These are phyloP conservation scores for Metarhizium anisopliae DNA, from an alignment of 2,329 filamentous ascomycete genomes.

Conservation along the genomic window DNA sequence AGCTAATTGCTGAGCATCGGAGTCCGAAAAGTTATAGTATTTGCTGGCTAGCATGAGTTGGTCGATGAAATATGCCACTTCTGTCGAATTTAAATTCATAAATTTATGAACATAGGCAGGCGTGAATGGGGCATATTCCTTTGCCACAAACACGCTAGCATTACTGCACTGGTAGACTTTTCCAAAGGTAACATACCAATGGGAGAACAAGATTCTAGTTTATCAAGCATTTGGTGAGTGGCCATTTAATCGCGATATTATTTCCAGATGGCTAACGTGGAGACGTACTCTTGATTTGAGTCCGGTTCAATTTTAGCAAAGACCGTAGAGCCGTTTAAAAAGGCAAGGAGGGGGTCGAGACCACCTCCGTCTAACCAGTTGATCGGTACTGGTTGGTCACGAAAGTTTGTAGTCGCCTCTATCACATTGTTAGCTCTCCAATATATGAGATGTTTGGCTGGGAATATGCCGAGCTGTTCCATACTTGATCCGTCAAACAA, in stretches of 20 bases:
- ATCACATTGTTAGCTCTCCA: not conserved
- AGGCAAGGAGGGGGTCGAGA: slow-evolving; percentile 14
- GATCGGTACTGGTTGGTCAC: slow-evolving; percentile 15
- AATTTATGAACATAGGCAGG: slow-evolving; percentile 24
- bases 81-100: slow-evolving; percentile 20
- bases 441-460: not conserved
- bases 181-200: slow-evolving; percentile 20
- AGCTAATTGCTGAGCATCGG: slow-evolving; percentile 14
- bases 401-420: slow-evolving; percentile 19
- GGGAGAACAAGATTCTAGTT: slow-evolving; percentile 18
- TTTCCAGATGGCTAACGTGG: not conserved
- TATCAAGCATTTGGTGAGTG: not conserved
- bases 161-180: slow-evolving; percentile 17
- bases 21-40: slow-evolving; percentile 18
- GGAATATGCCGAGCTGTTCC: not conserved
- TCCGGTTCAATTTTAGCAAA: slow-evolving; percentile 12
- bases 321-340: slow-evolving; percentile 14
- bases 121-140: slow-evolving; percentile 9
- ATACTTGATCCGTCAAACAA: slow-evolving; percentile 23
- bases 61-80: slow-evolving; percentile 22
- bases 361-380: slow-evolving; percentile 24
- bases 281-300: slow-evolving; percentile 20
- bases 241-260: not conserved
- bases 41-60: slow-evolving; percentile 16
- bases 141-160: slow-evolving; percentile 10